These are phyloP conservation scores for Clonostachys sp. DNA, from an alignment of 2,329 filamentous ascomycete species.

Conservation along the genomic window DNA sequence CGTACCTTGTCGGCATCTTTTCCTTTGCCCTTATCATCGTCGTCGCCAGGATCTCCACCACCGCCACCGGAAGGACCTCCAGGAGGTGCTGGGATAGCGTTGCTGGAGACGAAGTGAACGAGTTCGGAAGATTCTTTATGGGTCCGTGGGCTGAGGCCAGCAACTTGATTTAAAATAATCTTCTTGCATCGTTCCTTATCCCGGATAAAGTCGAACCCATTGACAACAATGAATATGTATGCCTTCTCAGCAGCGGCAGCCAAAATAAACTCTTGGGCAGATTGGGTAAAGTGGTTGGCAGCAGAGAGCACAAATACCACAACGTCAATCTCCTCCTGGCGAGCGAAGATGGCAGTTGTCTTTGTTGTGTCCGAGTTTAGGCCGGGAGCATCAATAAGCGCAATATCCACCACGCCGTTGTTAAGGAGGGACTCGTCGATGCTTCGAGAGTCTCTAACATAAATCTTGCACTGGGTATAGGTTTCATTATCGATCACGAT, in stretches of 20 bases:
- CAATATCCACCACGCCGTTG: constrained; percentile 97
- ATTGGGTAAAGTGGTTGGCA: constrained; percentile 95
- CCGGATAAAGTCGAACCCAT: constrained; percentile 90
- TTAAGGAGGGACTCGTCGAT: constrained; percentile 94
- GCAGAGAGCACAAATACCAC: constrained; percentile 98
- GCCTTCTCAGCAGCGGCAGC: constrained; percentile 95
- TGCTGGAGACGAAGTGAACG: constrained; percentile 97
- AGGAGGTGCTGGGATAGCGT: constrained; percentile 75
- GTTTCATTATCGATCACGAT: constrained; percentile 75
- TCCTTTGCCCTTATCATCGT: constrained; percentile 66
- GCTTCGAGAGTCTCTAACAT: constrained; percentile 82
- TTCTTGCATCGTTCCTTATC: constrained; percentile 90
- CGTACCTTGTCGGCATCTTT: constrained; percentile 84
- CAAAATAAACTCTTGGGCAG: constrained; percentile 96
- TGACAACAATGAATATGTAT: constrained; percentile 98
- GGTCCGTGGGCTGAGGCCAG: constrained; percentile 82
- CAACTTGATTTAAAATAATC: constrained; percentile 87
- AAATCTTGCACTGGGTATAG: constrained; percentile 95
- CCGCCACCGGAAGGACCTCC: constrained; percentile 52
- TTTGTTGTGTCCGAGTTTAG: constrained; percentile 95
- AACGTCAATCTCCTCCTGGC: constrained; percentile 97
- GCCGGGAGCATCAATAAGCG: constrained; percentile 92
- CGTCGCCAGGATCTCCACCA: constrained; percentile 51
- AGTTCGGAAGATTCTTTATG: constrained; percentile 89
- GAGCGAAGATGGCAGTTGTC: constrained; percentile 93